A percentile compares a stretch with the other conserved stretches of the same genome.
Evolutionary conservation across 1,139 yeast genomes (phyloP).

Genomic region (Yamadazyma atlantica): DNA sequence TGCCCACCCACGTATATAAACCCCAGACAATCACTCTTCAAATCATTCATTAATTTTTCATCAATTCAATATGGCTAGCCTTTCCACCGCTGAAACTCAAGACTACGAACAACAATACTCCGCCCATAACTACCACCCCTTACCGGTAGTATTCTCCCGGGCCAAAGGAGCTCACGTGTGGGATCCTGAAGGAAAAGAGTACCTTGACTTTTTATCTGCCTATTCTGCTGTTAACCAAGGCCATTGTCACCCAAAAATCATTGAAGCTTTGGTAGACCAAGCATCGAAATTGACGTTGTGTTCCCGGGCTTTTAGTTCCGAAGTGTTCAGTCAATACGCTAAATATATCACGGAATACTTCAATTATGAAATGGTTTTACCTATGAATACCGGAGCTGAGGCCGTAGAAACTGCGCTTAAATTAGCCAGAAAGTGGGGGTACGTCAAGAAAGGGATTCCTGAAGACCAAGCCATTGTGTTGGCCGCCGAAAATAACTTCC

Average conservation of each 20-base stretch:
- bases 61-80: slow-evolving; percentile 14
- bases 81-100: slow-evolving; percentile 66
- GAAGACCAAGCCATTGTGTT: slow-evolving; percentile 81
- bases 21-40: background rate
- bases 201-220: slow-evolving; percentile 85
- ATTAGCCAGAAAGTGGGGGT: slow-evolving; percentile 97
- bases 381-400: slow-evolving; percentile 99
- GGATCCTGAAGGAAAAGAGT: slow-evolving; percentile 95
- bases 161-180: slow-evolving; percentile 93
- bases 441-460: slow-evolving; percentile 81
- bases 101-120: slow-evolving; percentile 77
- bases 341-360: slow-evolving; percentile 87
- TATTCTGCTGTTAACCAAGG: slow-evolving; percentile 98
- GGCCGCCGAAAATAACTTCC: slow-evolving; percentile 88
- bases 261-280: slow-evolving; percentile 82
- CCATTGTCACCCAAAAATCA: slow-evolving; percentile 93
- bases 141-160: slow-evolving; percentile 88
- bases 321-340: slow-evolving; percentile 84
- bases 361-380: slow-evolving; percentile 88
- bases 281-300: slow-evolving; percentile 82
- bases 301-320: slow-evolving; percentile 91
- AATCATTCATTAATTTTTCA: background rate
- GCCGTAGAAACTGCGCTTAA: slow-evolving; percentile 96
- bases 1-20: background rate
- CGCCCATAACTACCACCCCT: slow-evolving; percentile 96